Conservation (phyloP, 78 protist genomes). For the Dictyostelium citrinum region DNA sequence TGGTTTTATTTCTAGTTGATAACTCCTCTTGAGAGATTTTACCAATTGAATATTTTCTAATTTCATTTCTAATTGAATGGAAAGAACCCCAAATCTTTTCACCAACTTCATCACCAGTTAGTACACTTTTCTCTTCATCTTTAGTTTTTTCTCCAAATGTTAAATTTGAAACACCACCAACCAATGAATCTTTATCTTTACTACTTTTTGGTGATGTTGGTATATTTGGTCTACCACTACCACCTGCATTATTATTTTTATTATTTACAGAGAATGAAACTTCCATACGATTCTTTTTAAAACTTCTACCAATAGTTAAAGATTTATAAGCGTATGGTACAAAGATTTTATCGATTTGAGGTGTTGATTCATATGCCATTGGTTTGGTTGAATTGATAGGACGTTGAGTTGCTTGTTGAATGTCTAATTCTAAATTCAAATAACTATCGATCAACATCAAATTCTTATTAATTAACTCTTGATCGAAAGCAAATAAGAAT, state of each 20-base stretch:
- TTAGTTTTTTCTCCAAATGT: conserved; percentile 62
- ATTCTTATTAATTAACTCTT: conserved; percentile 69
- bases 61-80: conserved; percentile 62
- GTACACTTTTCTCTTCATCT: conserved; percentile 55
- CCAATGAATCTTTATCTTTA: not conserved
- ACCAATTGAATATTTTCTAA: conserved; percentile 76
- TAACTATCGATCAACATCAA: conserved; percentile 65
- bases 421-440: conserved; percentile 39
- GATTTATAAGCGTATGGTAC: conserved; percentile 53
- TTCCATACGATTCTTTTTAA: conserved; percentile 44
- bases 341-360: conserved; percentile 57
- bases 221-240: not conserved
- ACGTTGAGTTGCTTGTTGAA: conserved; percentile 52
- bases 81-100: conserved; percentile 80
- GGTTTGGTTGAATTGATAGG: conserved; percentile 30
- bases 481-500: conserved; percentile 75
- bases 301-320: conserved; percentile 47
- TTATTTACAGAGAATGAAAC: conserved; percentile 40
- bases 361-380: conserved; percentile 52
- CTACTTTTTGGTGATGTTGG: not conserved
- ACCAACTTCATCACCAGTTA: conserved; percentile 74
- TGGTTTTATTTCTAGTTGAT: conserved; percentile 24
- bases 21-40: conserved; percentile 73
- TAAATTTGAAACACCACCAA: conserved; percentile 5
- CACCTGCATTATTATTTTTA: not conserved